phyloP scores from a whole-genome alignment of 176 grass and related monocot genomes.

The Otatea glauca region DNA sequence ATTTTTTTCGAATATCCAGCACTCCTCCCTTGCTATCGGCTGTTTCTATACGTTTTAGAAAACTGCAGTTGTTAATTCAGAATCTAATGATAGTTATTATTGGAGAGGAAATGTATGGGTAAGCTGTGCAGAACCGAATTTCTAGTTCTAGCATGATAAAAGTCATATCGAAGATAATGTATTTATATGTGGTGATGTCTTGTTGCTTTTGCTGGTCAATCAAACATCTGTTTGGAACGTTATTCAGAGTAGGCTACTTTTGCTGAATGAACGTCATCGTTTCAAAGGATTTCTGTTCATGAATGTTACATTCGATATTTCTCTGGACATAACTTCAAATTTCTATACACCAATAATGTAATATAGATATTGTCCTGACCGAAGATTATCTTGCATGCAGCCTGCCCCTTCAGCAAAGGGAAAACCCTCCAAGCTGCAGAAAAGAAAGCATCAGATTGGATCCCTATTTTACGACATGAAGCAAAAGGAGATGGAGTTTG shows the following conservation, averaged over 20 bases:
- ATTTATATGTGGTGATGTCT: background rate
- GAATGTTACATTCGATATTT: background rate
- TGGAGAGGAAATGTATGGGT: background rate
- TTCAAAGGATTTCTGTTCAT: background rate
- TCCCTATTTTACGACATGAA: constrained; percentile 81
- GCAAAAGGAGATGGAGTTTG: constrained; percentile 91
- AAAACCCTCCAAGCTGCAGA: constrained; percentile 88
- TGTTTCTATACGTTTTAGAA: background rate
- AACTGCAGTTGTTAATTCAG: background rate
- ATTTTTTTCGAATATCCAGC: no score
- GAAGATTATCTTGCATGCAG: constrained; percentile 44
- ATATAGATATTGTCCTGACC: background rate
- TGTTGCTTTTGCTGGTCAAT: background rate
- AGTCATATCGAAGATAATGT: background rate
- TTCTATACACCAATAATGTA: background rate
- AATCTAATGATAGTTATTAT: background rate
- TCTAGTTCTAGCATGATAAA: constrained; percentile 1
- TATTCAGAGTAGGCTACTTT: no score
- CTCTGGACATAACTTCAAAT: background rate
- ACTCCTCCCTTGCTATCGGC: background rate
- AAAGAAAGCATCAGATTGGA: constrained; percentile 97
- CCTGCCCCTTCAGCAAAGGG: constrained; percentile 70
- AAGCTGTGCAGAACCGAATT: no score
- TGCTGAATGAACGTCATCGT: no score
- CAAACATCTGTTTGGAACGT: background rate